phyloP scores from a whole-genome alignment of 768 basidiomycete species.

The Chiua virens region DNA sequence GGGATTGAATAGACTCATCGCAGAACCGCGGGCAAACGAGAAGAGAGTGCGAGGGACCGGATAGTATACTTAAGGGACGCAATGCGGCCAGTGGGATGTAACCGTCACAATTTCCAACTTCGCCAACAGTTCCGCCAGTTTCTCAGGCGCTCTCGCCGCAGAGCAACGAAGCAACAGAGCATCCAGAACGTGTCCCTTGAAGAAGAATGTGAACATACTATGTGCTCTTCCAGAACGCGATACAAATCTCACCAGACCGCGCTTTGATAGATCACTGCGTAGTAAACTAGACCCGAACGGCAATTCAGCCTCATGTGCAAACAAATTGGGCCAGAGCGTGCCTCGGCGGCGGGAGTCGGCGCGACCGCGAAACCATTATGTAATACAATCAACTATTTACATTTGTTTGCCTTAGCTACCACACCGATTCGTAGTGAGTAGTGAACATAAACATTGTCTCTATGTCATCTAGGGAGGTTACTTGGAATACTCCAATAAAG shows the following conservation, averaged over 20 bases:
- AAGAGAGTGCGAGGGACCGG: background rate
- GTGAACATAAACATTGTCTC: too few species aligned
- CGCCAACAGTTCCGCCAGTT: constrained; percentile 3
- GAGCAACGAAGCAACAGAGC: background rate
- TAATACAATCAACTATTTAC: too few species aligned
- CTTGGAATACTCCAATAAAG: too few species aligned
- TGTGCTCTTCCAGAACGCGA: background rate
- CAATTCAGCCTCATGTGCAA: too few species aligned
- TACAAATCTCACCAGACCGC: background rate
- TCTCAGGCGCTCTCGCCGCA: constrained; percentile 10
- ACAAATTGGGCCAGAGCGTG: too few species aligned
- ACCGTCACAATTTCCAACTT: constrained; percentile 6
- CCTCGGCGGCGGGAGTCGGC: too few species aligned
- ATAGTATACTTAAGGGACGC: constrained; percentile 5
- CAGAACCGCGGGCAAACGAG: background rate
- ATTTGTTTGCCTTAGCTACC: too few species aligned
- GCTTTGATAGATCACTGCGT: too few species aligned
- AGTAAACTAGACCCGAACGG: too few species aligned
- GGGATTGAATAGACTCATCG: constrained; percentile 72
- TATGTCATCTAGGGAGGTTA: too few species aligned
- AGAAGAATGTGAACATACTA: background rate
- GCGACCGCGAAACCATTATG: too few species aligned
- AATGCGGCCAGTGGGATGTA: constrained; percentile 18
- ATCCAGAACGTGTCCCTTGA: background rate
- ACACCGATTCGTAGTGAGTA: too few species aligned